Base-by-base conservation (phyloP, 495 filamentous ascomycete species). In the Geoglossum glabrum region DNA sequence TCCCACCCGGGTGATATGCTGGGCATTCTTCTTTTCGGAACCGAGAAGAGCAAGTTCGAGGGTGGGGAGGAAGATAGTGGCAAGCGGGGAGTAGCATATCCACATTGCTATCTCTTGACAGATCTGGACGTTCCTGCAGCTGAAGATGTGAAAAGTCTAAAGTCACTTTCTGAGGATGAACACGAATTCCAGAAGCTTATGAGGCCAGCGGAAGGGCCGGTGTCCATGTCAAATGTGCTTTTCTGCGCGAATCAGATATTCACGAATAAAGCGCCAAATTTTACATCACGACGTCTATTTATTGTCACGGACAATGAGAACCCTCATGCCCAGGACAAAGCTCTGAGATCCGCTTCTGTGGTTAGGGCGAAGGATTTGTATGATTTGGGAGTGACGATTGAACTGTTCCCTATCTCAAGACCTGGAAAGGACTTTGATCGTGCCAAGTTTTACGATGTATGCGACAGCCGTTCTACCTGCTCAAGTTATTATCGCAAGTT, bases 221-320 rank as follows among this genome's bases (percentile, higher is more conserved):
- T 85, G 8, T 78, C 81, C 7, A 95, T 99, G 85, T 79, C 86
- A 21, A 93, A 90, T 65, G 77, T 99, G 1, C 73, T 99, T 0
- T 97, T 95, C 66, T 90, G 90, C 65, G 89, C 85, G 47, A 97
- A 97, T 63, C 88, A 96, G 61, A 87, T 97, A 38, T 95, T 99
- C 68, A 93, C 92, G 1, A 95, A 85, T 1, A 95, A 85, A 65
- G 88, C 93, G 0, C 82, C 92, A 17, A 97, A 95, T 63, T 96
- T 97, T 66, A 80, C 87, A 25, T 96, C 92, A 0, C 73, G 93
- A 43, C 79, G 93, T 33, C 72, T 99, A 11, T 97, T 99, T 70
- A 81, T 99, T 59, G 88, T 99, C 57, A 95, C 93, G 1, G 90
- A 97, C 64, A 84, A 95, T 58, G 93, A 99, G 65, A 77, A 88